Evolutionary conservation across 1,284 basidiomycete species (phyloP).

Genomic region (Ganoderma sinense): DNA sequence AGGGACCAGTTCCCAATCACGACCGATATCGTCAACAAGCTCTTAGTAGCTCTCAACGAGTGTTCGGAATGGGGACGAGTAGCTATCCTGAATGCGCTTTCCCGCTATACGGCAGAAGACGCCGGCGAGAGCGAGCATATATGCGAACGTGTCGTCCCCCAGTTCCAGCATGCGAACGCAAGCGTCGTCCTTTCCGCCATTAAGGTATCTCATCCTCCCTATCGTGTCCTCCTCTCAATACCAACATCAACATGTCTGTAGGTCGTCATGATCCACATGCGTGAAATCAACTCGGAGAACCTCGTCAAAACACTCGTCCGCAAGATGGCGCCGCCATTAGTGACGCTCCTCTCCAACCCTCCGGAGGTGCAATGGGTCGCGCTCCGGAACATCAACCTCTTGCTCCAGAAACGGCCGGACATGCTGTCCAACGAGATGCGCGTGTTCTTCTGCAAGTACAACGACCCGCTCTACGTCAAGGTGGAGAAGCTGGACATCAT

Average conservation of each 20-base stretch:
- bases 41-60: constrained; percentile 96
- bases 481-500: constrained; percentile 99
- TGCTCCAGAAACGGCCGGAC: constrained; percentile 92
- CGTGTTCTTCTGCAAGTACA: constrained; percentile 99
- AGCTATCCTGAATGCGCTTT: constrained; percentile 87
- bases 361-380: constrained; percentile 97
- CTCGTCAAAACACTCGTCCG: constrained; percentile 88
- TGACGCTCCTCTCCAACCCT: constrained; percentile 79
- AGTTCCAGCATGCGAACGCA: constrained; percentile 98
- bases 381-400: constrained; percentile 94
- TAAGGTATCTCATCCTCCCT: constrained; percentile 62
- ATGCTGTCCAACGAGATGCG: constrained; percentile 95
- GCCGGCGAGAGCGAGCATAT: constrained; percentile 98
- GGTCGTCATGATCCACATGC: constrained; percentile 98
- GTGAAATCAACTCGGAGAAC: constrained; percentile 84
- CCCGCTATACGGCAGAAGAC: constrained; percentile 85
- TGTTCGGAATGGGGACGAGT: constrained; percentile 99
- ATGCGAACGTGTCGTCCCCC: constrained; percentile 97
- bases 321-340: constrained; percentile 98
- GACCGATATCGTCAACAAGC: constrained; percentile 82
- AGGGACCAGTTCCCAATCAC: constrained; percentile 86
- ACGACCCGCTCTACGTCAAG: constrained; percentile 98
- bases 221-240: not conserved
- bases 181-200: constrained; percentile 95
- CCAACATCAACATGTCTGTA: constrained; percentile 38